Base-by-base conservation (phyloP, 768 basidiomycete species). In the Lyophyllum atratum region DNA sequence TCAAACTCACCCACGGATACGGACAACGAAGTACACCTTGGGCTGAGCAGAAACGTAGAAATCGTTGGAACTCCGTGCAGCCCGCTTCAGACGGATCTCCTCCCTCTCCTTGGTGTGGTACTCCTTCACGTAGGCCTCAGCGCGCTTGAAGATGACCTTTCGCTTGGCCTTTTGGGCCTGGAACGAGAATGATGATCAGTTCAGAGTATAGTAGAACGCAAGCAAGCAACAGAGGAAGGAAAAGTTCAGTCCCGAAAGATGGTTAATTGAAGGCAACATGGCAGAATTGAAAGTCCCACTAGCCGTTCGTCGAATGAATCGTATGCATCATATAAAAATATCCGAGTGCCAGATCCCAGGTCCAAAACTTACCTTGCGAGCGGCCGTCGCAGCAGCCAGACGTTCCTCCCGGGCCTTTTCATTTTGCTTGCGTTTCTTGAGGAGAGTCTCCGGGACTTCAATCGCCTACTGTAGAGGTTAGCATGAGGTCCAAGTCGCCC, bases 401-500 rank as follows among this genome's bases (percentile, higher is more conserved):
- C 92, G 93, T 71, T 96, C 94, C 81, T 95, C 94, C 69, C 93
- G 84, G 62, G 89, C 90, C 83, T 95, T 95, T 83, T 96, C 93
- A 70, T 88, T 95, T 80, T 94, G 91, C 81, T 95, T 95, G 80
- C 95, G 89, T 83, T 96, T 98, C 86, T 97, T 98, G 82, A 98
- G 93, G 82, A 98, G 88, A 72, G 95, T 98, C 89, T 97, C 95
- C 75, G 95, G 95, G 79, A 96, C 95, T 86, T 95, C 91, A 74
- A 97, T 87, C 71, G 87, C 85, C 92, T 93, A 67, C 54, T 17
- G 15, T 46, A 56, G 63, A 50, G 42, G 54, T 71, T 49, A 73
- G 66, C 64, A 14, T 15, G n/a, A 39, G 2, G 22, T 45, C 24
- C 22, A 46, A 61, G 40, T 42, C 54, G n/a, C n/a, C 19, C 22